Evolutionary conservation across 2,329 filamentous ascomycete genomes (phyloP).

Genomic region (Lasiodiplodia sp.): DNA sequence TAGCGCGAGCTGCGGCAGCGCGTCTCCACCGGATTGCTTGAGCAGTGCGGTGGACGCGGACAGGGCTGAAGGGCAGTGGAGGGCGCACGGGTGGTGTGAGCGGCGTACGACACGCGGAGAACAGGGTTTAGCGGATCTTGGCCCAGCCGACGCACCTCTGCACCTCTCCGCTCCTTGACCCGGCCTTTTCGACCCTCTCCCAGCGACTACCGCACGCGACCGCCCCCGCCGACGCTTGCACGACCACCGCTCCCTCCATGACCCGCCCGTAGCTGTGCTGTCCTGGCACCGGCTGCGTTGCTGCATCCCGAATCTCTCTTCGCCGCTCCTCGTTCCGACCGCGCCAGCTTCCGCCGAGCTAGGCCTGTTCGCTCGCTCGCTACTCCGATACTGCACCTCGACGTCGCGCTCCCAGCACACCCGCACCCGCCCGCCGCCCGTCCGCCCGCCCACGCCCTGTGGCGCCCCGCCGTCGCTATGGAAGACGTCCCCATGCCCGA

Average conservation of each 20-base stretch:
- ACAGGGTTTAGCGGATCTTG: conserved; percentile 29
- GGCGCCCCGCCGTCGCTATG: conserved; percentile 22
- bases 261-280: conserved; percentile 26
- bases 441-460: neutral
- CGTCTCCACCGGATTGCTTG: neutral
- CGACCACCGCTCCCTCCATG: conserved; percentile 16
- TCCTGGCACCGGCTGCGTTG: conserved; percentile 24
- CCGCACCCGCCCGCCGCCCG: conserved; percentile 7
- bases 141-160: conserved; percentile 29
- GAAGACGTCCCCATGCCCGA: conserved; percentile 24
- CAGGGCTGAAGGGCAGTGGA: conserved; percentile 7
- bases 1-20: neutral
- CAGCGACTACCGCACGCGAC: conserved; percentile 19
- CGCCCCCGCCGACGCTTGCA: conserved; percentile 1
- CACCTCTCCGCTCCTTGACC: conserved; percentile 30
- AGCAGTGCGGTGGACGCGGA: neutral
- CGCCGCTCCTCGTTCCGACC: conserved; percentile 19
- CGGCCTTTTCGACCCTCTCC: conserved; percentile 27
- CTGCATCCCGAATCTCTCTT: conserved; percentile 2
- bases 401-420: neutral
- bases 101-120: conserved; percentile 25
- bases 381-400: conserved; percentile 28
- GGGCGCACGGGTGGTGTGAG: conserved; percentile 24
- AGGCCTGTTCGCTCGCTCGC: conserved; percentile 15
- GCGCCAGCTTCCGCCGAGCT: conserved; percentile 6